Percentiles rank a stretch among this genome's conserved stretches.
Evolutionary conservation across 2,329 filamentous ascomycete species (phyloP).

Genomic region (Exutisphaerella laricina): DNA sequence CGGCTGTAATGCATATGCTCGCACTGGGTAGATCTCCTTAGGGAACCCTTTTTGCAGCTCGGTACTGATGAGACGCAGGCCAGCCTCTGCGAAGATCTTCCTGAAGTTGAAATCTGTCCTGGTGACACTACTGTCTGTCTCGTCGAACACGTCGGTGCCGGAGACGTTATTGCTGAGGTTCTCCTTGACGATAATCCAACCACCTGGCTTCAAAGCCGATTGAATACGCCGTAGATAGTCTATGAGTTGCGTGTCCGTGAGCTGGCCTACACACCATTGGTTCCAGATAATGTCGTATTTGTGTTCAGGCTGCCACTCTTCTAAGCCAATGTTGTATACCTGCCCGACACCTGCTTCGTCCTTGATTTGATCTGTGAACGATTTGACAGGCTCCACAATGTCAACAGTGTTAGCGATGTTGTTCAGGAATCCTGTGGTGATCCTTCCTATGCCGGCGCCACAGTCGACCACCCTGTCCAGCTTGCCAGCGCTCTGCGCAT

Average conservation of each 20-base stretch:
- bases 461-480: conserved; percentile 51
- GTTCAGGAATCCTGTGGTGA: conserved; percentile 72
- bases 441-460: conserved; percentile 70
- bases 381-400: conserved; percentile 75
- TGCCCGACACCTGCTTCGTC: conserved; percentile 50
- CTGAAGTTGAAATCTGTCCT: conserved; percentile 68
- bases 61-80: conserved; percentile 60
- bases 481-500: conserved; percentile 23
- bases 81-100: conserved; percentile 62
- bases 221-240: conserved; percentile 61
- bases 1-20: conserved; percentile 69
- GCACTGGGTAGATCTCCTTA: conserved; percentile 64
- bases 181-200: conserved; percentile 71
- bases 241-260: conserved; percentile 68
- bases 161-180: conserved; percentile 57
- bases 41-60: conserved; percentile 71
- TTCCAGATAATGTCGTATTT: conserved; percentile 79
- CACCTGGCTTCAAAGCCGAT: conserved; percentile 41
- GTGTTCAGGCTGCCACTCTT: conserved; percentile 57
- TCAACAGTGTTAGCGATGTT: conserved; percentile 67
- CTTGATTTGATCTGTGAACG: conserved; percentile 64
- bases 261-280: conserved; percentile 84
- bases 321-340: conserved; percentile 67
- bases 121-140: conserved; percentile 70
- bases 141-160: conserved; percentile 65